Evolutionary conservation across 2,329 filamentous ascomycete genomes (phyloP).

Genomic region (Exophiala sideris): DNA sequence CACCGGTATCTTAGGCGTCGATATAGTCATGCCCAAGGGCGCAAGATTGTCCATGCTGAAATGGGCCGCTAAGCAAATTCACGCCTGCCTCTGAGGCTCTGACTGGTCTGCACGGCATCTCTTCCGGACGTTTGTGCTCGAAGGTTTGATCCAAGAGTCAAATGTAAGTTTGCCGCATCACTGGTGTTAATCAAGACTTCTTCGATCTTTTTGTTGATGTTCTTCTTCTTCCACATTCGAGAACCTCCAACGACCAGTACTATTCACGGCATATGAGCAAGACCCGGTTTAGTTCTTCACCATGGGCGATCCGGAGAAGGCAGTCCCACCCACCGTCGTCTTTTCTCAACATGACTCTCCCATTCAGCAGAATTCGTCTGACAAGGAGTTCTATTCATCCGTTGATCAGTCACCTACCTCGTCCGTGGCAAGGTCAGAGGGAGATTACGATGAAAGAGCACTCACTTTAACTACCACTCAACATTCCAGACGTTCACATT

Average conservation of each 20-base stretch:
- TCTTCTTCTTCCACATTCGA: not conserved
- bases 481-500: conserved; percentile 11
- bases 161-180: not conserved
- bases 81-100: conserved; percentile 11
- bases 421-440: conserved; percentile 13
- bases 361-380: not conserved
- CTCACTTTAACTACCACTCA: conserved; percentile 20
- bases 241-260: not conserved
- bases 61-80: not conserved
- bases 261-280: not conserved
- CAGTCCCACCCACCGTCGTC: conserved; percentile 9
- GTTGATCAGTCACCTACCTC: conserved; percentile 18
- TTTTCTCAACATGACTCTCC: conserved; percentile 8
- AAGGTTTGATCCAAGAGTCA: not conserved
- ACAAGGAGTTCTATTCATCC: conserved; percentile 20
- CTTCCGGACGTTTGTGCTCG: conserved; percentile 6
- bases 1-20: too few species aligned
- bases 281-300: not conserved
- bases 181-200: not conserved
- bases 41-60: not conserved
- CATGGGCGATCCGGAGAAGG: conserved; percentile 18
- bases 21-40: too few species aligned
- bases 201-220: not conserved
- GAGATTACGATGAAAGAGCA: conserved; percentile 20
- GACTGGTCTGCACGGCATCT: conserved; percentile 23